Conservation (phyloP, 2,329 filamentous ascomycete species). For the Pseudocercospora pini-densiflorae region DNA sequence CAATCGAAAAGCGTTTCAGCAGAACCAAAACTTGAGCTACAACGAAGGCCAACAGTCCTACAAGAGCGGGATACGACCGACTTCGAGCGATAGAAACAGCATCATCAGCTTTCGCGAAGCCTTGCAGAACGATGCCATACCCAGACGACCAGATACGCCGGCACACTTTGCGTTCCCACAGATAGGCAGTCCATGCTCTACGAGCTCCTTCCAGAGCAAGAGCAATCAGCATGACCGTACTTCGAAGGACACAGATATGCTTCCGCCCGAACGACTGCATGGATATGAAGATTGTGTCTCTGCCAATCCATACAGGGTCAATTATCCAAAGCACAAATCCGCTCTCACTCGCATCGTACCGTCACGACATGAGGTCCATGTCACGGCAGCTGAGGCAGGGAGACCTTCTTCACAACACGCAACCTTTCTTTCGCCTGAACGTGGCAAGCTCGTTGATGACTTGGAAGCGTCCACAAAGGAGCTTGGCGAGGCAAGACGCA, state of each 20-base stretch:
- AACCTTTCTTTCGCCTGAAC: not conserved
- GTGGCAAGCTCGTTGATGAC: slow-evolving; percentile 1
- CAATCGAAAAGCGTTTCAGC: not conserved
- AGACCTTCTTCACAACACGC: not conserved
- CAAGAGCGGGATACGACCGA: not conserved
- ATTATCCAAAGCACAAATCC: not conserved
- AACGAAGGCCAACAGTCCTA: not conserved
- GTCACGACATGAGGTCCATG: not conserved
- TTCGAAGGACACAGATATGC: slow-evolving; percentile 3
- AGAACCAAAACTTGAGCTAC: not conserved
- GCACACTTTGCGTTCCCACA: not conserved
- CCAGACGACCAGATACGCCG: slow-evolving; percentile 1
- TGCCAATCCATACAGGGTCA: not conserved
- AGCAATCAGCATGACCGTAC: not conserved
- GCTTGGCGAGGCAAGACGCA: not conserved
- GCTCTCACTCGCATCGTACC: slow-evolving; percentile 1
- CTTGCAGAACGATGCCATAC: not conserved
- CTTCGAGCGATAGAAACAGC: not conserved
- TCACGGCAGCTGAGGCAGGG: not conserved
- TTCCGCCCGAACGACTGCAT: not conserved
- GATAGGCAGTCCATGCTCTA: not conserved
- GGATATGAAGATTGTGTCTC: not conserved
- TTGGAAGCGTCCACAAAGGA: not conserved
- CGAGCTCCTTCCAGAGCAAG: not conserved
- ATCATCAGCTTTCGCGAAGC: not conserved